Percentiles rank a stretch among this genome's conserved stretches.
Evolutionary conservation across 1,284 basidiomycete species (phyloP).

Genomic region (Phellinidium pouzarii): DNA sequence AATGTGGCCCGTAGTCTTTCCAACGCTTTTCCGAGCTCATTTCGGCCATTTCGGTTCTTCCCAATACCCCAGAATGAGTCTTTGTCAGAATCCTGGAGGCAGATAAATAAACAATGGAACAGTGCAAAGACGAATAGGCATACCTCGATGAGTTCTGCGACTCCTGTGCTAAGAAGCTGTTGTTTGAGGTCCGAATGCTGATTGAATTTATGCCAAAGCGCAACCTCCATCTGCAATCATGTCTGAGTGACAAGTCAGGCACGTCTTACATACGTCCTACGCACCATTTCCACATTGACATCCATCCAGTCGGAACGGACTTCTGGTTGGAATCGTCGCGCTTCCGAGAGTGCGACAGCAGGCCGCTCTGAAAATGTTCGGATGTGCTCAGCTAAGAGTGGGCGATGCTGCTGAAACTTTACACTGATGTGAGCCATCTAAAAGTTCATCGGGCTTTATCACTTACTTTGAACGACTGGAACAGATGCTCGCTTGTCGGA

Average conservation of each 20-base stretch:
- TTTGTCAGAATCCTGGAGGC: conserved; percentile 50
- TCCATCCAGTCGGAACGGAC: conserved; percentile 55
- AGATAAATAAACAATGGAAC: conserved; percentile 1
- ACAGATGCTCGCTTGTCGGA: conserved; percentile 63
- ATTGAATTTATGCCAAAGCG: conserved; percentile 54
- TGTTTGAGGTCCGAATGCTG: conserved; percentile 50
- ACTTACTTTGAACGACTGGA: conserved; percentile 58
- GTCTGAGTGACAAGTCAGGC: background rate
- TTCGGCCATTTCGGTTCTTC: conserved; percentile 50
- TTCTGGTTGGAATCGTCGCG: conserved; percentile 53
- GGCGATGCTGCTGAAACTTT: conserved; percentile 52
- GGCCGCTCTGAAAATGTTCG: conserved; percentile 52
- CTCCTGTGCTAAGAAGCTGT: conserved; percentile 50
- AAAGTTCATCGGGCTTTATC: background rate
- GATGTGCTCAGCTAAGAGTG: conserved; percentile 57
- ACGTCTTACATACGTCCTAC: background rate
- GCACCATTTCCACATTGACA: conserved; percentile 54
- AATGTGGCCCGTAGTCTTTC: conserved; percentile 48
- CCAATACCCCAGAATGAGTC: conserved; percentile 69
- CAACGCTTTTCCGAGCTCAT: conserved; percentile 66
- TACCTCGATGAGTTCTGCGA: conserved; percentile 58
- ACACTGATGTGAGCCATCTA: conserved; percentile 18
- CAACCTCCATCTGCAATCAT: conserved; percentile 49
- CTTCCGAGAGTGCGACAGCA: conserved; percentile 58
- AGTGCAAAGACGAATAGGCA: conserved; percentile 20